Conservation (phyloP, 148 eudicot species). For the Rhododendron vialii region DNA sequence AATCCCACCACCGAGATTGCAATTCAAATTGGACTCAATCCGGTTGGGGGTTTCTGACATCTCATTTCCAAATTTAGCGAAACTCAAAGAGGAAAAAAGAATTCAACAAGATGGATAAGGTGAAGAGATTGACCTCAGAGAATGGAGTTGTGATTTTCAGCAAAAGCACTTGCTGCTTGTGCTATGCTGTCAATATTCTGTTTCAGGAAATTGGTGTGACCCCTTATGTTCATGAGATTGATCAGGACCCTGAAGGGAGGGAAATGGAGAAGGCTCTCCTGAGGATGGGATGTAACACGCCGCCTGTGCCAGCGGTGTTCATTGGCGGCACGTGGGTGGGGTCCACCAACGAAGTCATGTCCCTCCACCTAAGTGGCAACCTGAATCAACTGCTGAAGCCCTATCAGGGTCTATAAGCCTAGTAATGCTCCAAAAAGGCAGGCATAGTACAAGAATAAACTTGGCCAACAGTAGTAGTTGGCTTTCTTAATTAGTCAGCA, state of each 20-base stretch:
- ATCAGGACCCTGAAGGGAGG: slow-evolving; percentile 65
- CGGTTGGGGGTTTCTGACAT: not conserved
- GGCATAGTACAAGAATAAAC: not conserved
- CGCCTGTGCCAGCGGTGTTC: slow-evolving; percentile 70
- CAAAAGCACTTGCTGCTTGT: slow-evolving; percentile 85
- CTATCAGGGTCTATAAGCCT: not conserved
- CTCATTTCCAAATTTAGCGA: not conserved
- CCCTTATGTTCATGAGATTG: slow-evolving; percentile 58
- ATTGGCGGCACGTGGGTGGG: slow-evolving; percentile 57
- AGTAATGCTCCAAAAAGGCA: not conserved
- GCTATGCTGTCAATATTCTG: slow-evolving; percentile 75
- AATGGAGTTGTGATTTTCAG: slow-evolving; percentile 84
- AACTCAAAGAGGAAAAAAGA: not conserved
- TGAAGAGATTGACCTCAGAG: slow-evolving; percentile 51
- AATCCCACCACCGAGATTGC: not conserved
- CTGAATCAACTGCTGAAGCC: slow-evolving; percentile 19
- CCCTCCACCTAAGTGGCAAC: slow-evolving; percentile 31
- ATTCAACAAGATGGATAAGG: slow-evolving; percentile 55
- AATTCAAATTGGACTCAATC: slow-evolving; percentile 5
- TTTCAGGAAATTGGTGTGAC: slow-evolving; percentile 69
- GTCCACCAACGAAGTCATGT: slow-evolving; percentile 34
- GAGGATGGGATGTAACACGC: slow-evolving; percentile 60
- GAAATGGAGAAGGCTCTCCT: slow-evolving; percentile 77
- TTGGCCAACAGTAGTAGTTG: not conserved
- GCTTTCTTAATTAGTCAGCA: not conserved